These are phyloP conservation scores for Calophaca sinica DNA, from an alignment of 306 rosid genomes.

Conservation along the genomic window DNA sequence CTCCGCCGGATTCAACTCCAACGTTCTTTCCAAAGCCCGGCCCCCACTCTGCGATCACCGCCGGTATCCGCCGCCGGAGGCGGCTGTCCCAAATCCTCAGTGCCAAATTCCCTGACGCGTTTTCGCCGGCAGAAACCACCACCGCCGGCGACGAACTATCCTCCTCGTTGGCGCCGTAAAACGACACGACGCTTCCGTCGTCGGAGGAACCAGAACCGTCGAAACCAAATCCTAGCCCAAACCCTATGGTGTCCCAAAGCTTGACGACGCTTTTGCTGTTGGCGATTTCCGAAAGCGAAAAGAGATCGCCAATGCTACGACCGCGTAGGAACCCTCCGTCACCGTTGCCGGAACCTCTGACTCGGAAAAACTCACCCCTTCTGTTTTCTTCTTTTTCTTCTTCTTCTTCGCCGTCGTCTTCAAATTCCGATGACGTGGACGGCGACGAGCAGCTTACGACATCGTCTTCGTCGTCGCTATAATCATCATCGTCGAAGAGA, in stretches of 20 bases:
- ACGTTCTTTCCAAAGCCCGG: constrained; percentile 54
- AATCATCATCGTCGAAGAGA: constrained; percentile 46
- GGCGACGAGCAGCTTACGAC: constrained; percentile 11
- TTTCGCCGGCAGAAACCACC: constrained; percentile 44
- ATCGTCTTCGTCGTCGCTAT: constrained; percentile 44
- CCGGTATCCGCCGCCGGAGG: constrained; percentile 60
- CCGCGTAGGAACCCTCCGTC: constrained; percentile 43
- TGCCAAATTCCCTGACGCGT: constrained; percentile 37
- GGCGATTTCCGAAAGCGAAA: constrained; percentile 71
- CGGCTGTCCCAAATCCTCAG: constrained; percentile 74
- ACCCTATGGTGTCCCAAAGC: constrained; percentile 71
- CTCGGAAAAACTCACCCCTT: constrained; percentile 49
- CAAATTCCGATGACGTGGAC: constrained; percentile 44
- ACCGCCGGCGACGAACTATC: constrained; percentile 37
- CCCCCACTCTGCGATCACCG: constrained; percentile 67
- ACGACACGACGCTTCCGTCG: constrained; percentile 34
- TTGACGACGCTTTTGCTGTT: constrained; percentile 74
- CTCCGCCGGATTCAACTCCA: constrained; percentile 53
- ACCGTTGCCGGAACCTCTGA: constrained; percentile 49
- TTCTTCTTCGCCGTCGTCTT: constrained; percentile 43
- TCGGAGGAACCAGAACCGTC: neutral
- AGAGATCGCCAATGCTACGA: constrained; percentile 56
- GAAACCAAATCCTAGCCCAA: constrained; percentile 50
- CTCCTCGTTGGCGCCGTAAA: constrained; percentile 50
- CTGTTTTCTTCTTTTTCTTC: constrained; percentile 23